Evolutionary conservation across 2,329 filamentous ascomycete species (phyloP).

Genomic region (Alternaria sp.): DNA sequence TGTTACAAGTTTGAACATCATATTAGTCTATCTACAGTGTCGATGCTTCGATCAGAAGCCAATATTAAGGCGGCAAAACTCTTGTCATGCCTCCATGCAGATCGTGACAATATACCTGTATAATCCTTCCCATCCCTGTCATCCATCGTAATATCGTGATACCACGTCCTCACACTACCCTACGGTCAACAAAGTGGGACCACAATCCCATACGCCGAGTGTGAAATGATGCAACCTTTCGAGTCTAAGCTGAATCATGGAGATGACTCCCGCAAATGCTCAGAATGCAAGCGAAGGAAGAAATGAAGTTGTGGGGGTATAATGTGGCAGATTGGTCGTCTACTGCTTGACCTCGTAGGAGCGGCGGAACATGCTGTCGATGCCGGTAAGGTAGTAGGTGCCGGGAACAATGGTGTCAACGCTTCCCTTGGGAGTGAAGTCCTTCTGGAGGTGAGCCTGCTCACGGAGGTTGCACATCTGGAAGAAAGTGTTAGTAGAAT

Average conservation of each 20-base stretch:
- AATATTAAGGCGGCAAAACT: conserved; percentile 22
- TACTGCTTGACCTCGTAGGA: conserved; percentile 61
- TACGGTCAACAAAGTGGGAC: conserved; percentile 9
- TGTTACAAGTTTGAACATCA: conserved; percentile 5
- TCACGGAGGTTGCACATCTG: conserved; percentile 63
- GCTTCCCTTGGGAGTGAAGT: conserved; percentile 57
- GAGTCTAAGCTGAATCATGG: conserved; percentile 41
- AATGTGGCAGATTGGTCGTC: conserved; percentile 20
- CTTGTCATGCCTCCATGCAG: conserved; percentile 12
- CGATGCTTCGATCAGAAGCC: conserved; percentile 15
- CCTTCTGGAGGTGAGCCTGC: conserved; percentile 61
- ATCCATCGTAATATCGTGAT: conserved; percentile 27
- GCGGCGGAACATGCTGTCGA: conserved; percentile 63
- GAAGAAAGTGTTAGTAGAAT: conserved; percentile 34
- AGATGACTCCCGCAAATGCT: conserved; percentile 50
- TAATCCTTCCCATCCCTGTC: conserved; percentile 18
- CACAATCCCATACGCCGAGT: conserved; percentile 27
- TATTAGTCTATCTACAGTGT: conserved; percentile 29
- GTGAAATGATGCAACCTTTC: conserved; percentile 32
- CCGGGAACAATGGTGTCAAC: conserved; percentile 57
- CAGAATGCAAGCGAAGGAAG: conserved; percentile 41
- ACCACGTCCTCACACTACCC: conserved; percentile 9
- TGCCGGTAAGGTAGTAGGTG: conserved; percentile 61
- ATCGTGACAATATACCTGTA: conserved; percentile 23
- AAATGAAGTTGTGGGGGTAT: conserved; percentile 29